A percentile compares a stretch with the other conserved stretches of the same genome.
These are phyloP conservation scores for Trifolium fragiferum DNA, from an alignment of 306 rosid species.

Conservation along the genomic window DNA sequence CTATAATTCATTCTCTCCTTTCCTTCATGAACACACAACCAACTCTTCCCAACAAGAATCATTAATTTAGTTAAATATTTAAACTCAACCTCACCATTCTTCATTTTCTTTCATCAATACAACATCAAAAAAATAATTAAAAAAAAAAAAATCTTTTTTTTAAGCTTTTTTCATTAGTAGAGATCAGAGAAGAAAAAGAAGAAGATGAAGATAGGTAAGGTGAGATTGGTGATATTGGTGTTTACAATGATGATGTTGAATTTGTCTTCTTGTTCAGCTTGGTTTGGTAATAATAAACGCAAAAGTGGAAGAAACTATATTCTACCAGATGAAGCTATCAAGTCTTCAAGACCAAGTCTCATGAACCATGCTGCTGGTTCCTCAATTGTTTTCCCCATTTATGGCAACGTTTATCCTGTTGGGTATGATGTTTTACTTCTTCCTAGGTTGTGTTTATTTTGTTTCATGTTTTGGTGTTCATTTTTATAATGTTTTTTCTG, in stretches of 20 bases:
- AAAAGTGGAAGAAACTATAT: conserved; percentile 53
- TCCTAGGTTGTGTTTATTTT: neutral
- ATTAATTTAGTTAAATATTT: conserved; percentile 20
- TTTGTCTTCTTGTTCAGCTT: conserved; percentile 60
- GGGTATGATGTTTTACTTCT: conserved; percentile 57
- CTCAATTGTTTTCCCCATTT: conserved; percentile 69
- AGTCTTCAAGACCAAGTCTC: conserved; percentile 59
- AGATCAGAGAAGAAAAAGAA: neutral
- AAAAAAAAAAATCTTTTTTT: neutral
- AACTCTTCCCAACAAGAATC: conserved; percentile 30
- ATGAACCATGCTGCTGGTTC: conserved; percentile 58
- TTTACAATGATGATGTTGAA: conserved; percentile 45
- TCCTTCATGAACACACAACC: conserved; percentile 44
- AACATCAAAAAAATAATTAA: neutral
- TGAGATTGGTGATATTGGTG: conserved; percentile 44
- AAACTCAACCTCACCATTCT: conserved; percentile 40
- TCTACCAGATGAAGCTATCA: conserved; percentile 40
- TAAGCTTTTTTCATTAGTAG: neutral
- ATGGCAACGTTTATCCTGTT: conserved; percentile 84
- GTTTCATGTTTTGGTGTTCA: conserved; percentile 1
- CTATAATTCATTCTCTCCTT: conserved; percentile 28
- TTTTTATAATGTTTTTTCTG: neutral
- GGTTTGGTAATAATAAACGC: conserved; percentile 53
- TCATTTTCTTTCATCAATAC: conserved; percentile 7
- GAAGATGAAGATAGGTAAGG: conserved; percentile 41